These are phyloP conservation scores for Plantago major DNA, from an alignment of 257 asterid species.

Conservation along the genomic window DNA sequence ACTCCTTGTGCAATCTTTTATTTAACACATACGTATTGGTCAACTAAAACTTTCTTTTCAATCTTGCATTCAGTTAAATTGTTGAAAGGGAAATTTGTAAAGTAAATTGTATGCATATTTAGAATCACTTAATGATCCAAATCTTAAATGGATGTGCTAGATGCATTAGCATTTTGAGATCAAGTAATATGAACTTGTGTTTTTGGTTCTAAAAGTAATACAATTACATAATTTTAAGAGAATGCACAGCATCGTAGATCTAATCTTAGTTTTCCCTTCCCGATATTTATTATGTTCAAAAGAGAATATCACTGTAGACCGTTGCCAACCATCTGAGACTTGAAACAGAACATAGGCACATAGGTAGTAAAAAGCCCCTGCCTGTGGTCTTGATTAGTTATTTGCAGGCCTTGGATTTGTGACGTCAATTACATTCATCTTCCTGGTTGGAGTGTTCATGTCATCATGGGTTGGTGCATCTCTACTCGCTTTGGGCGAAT, in stretches of 20 bases:
- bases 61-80: background rate
- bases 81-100: background rate
- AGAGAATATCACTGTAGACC: too few species aligned
- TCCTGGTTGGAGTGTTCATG: constrained; percentile 76
- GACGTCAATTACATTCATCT: constrained; percentile 70
- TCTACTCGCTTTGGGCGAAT: constrained; percentile 65
- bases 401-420: constrained; percentile 66
- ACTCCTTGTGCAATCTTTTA: background rate
- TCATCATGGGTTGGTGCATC: constrained; percentile 89
- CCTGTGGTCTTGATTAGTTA: background rate
- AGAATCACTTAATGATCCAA: background rate
- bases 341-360: too few species aligned
- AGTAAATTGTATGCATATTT: background rate
- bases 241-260: too few species aligned
- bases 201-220: too few species aligned
- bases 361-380: background rate
- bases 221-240: too few species aligned
- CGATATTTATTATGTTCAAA: too few species aligned
- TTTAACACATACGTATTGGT: background rate
- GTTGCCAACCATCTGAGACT: too few species aligned
- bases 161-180: background rate
- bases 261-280: too few species aligned
- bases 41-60: background rate
- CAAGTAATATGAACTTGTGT: background rate
- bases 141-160: background rate